Percentiles rank a stretch among this genome's conserved stretches.
Evolutionary conservation across 164 flowering plant genomes (phyloP).

Genomic region (Piper betle): DNA sequence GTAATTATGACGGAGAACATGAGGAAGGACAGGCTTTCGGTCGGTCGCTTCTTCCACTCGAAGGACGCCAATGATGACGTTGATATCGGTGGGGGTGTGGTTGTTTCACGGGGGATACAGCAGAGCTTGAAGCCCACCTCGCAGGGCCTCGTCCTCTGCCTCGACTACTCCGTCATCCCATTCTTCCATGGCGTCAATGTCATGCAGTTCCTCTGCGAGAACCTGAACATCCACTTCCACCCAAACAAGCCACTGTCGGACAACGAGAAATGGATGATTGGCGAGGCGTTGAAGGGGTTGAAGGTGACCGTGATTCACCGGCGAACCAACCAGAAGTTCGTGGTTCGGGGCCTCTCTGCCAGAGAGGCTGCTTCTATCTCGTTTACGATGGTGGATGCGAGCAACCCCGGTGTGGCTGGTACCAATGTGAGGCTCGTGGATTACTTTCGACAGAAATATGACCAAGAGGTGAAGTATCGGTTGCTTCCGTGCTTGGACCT

Average conservation of each 20-base stretch:
- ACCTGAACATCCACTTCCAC: constrained; percentile 12
- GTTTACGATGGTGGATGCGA: constrained; percentile 24
- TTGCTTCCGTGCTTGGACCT: constrained; percentile 59
- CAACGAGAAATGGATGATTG: constrained; percentile 8
- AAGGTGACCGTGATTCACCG: constrained; percentile 60
- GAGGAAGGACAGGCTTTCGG: constrained; percentile 16
- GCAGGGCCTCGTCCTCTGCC: constrained; percentile 40
- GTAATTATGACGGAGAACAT: constrained; percentile 66
- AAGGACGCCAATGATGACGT: constrained; percentile 2
- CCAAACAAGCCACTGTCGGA: background rate
- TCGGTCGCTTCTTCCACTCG: constrained; percentile 38
- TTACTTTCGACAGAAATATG: constrained; percentile 40
- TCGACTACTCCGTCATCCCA: constrained; percentile 53
- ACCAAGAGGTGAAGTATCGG: constrained; percentile 17
- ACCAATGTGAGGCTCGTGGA: constrained; percentile 20
- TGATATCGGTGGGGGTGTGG: constrained; percentile 37
- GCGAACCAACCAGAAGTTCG: constrained; percentile 36
- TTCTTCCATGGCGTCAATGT: constrained; percentile 40
- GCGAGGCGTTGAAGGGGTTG: constrained; percentile 29
- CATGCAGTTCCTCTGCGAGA: constrained; percentile 34
- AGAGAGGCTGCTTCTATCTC: constrained; percentile 7
- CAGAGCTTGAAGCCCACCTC: constrained; percentile 52
- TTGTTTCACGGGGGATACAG: constrained; percentile 39
- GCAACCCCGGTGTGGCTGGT: constrained; percentile 12
- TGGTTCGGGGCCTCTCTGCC: constrained; percentile 31